Evolutionary conservation across 2,329 filamentous ascomycete species (phyloP).

Genomic region (Sordariomycetes sp.): DNA sequence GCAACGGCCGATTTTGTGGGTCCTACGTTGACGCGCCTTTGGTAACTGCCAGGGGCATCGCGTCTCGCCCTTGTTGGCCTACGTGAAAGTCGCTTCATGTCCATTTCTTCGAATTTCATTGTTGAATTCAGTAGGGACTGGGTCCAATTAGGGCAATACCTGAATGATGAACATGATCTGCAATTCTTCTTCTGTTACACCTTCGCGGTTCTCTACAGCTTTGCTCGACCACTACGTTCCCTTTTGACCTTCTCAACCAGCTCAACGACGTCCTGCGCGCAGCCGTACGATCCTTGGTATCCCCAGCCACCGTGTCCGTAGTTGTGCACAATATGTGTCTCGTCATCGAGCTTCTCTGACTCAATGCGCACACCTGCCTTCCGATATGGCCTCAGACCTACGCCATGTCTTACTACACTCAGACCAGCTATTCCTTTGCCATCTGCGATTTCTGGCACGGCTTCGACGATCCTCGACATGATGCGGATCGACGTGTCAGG

Average conservation of each 20-base stretch:
- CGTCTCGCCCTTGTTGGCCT: too few species aligned
- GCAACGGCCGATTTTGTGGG: too few species aligned
- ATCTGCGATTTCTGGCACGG: constrained; percentile 49
- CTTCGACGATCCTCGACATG: constrained; percentile 58
- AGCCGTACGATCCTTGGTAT: constrained; percentile 63
- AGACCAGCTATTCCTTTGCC: constrained; percentile 59
- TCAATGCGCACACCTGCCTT: constrained; percentile 64
- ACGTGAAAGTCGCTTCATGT: too few species aligned
- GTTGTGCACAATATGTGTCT: constrained; percentile 57
- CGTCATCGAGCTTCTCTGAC: constrained; percentile 33
- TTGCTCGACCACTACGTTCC: constrained; percentile 16
- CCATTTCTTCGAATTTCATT: too few species aligned
- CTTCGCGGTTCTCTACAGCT: too few species aligned
- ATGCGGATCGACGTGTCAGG: constrained; percentile 64
- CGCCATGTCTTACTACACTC: constrained; percentile 66
- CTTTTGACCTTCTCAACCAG: constrained; percentile 53
- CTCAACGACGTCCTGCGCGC: constrained; percentile 55
- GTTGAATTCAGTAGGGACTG: too few species aligned
- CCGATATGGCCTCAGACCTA: constrained; percentile 64
- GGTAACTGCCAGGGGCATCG: too few species aligned
- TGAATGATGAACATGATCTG: too few species aligned
- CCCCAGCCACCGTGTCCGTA: constrained; percentile 77
- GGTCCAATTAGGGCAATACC: too few species aligned
- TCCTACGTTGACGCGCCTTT: too few species aligned
- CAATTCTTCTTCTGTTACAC: too few species aligned